Conservation (phyloP, 257 asterid genomes). For the Coffea canephora region DNA sequence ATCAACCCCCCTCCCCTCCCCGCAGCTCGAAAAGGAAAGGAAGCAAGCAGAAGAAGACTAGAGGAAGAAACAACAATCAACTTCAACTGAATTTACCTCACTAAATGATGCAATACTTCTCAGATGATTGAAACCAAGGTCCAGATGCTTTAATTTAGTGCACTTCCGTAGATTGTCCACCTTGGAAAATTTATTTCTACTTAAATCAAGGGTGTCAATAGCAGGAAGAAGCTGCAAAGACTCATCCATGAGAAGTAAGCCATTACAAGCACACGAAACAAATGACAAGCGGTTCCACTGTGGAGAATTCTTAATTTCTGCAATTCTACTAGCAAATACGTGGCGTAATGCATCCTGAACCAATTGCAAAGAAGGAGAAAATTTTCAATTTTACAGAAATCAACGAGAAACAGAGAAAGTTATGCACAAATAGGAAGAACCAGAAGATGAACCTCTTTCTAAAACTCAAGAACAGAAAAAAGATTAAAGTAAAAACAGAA, state of each 20-base stretch:
- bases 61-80: neutral
- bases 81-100: slow-evolving; percentile 52
- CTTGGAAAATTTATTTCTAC: slow-evolving; percentile 87
- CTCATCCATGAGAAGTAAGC: slow-evolving; percentile 91
- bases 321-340: slow-evolving; percentile 87
- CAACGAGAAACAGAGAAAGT: neutral
- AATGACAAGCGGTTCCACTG: slow-evolving; percentile 85
- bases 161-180: slow-evolving; percentile 88
- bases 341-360: slow-evolving; percentile 84
- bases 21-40: neutral
- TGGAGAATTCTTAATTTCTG: slow-evolving; percentile 76
- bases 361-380: slow-evolving; percentile 14
- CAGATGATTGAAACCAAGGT: slow-evolving; percentile 88
- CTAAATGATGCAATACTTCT: slow-evolving; percentile 68
- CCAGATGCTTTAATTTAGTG: slow-evolving; percentile 76
- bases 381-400: neutral
- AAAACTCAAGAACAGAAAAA: neutral
- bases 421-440: neutral
- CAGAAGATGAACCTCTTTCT: neutral
- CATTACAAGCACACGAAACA: slow-evolving; percentile 83
- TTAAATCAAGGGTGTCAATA: slow-evolving; percentile 87
- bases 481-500: neutral
- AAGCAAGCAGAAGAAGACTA: neutral
- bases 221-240: slow-evolving; percentile 91
- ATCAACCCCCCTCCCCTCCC: no score